Conservation (phyloP, 257 asterid genomes). For the Thymus quinquecostatus region DNA sequence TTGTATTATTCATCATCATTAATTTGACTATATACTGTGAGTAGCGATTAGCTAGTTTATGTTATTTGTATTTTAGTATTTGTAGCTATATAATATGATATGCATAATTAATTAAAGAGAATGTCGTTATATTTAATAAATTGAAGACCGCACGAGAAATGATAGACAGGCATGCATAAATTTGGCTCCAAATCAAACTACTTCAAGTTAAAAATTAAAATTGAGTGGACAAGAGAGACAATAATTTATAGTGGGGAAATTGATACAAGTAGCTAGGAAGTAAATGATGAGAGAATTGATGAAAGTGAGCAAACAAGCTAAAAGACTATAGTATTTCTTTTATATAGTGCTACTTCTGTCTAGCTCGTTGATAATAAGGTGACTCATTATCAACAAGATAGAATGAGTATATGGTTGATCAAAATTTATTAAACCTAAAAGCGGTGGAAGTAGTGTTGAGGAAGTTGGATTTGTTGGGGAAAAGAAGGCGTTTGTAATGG, state of each 20-base stretch:
- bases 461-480: constrained; percentile 13
- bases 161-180: too few relatives aligned
- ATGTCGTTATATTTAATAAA: too few relatives aligned
- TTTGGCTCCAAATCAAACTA: neutral
- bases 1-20: constrained; percentile 4
- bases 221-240: neutral
- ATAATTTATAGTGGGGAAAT: too few relatives aligned
- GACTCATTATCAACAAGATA: too few relatives aligned
- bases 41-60: neutral
- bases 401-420: neutral
- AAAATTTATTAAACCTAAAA: constrained; percentile 15
- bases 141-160: too few relatives aligned
- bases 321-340: neutral
- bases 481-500: constrained; percentile 19
- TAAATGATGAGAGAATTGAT: neutral
- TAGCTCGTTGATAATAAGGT: too few relatives aligned
- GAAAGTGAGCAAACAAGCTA: neutral
- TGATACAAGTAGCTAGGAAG: neutral
- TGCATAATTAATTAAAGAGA: neutral
- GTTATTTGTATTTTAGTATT: neutral
- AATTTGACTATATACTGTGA: neutral
- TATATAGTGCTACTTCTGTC: too few relatives aligned
- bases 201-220: neutral
- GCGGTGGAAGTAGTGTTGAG: constrained; percentile 20
- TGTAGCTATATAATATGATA: neutral